Percentiles rank a stretch among this genome's conserved stretches.
phyloP scores from a whole-genome alignment of 805 yeast genomes.

The Candida hispaniensis region DNA sequence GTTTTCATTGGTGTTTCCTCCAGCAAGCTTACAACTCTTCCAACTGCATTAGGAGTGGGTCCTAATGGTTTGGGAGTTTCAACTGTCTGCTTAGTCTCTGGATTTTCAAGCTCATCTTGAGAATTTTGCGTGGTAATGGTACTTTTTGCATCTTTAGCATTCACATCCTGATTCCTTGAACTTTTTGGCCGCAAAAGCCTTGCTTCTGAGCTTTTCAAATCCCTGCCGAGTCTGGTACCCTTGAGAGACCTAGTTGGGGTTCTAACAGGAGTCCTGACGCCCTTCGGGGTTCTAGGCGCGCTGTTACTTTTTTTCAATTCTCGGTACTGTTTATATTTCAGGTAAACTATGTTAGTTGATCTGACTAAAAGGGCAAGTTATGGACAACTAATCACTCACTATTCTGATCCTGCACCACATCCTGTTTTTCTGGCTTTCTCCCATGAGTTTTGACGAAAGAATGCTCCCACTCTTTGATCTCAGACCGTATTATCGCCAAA shows the following conservation, averaged over 20 bases:
- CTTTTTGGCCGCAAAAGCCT: no score
- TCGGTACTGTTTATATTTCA: not conserved
- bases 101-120: no score
- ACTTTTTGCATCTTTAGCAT: no score
- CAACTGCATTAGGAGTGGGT: conserved; percentile 81
- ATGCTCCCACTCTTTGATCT: conserved; percentile 49
- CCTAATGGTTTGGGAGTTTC: no score
- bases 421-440: conserved; percentile 39
- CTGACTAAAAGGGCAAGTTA: no score
- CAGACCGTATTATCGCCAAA: conserved; percentile 29
- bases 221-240: no score
- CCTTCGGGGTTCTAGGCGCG: not conserved
- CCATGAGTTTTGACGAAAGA: conserved; percentile 32
- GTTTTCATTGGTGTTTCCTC: conserved; percentile 34
- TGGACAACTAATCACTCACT: conserved; percentile 7
- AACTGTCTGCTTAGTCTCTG: no score
- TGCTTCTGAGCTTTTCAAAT: no score
- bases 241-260: not conserved
- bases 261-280: not conserved
- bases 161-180: no score
- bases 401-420: conserved; percentile 34
- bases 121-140: no score
- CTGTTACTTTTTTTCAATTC: not conserved
- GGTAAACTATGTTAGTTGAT: conserved; percentile 26
- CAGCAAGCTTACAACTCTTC: conserved; percentile 62